Conservation (phyloP, 345 rosid species). For the Brassica carinata region DNA sequence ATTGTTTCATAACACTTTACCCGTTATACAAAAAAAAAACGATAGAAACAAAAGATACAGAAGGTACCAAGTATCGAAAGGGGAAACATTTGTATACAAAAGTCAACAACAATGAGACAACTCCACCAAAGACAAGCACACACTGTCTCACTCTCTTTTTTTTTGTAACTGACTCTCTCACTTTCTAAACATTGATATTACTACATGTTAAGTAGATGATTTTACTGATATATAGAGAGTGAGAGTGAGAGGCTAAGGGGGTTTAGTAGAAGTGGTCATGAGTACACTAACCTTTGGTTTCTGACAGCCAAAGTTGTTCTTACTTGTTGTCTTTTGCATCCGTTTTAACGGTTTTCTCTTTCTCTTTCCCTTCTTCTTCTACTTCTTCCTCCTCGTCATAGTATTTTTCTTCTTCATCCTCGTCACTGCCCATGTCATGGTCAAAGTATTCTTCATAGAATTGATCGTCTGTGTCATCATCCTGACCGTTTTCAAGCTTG, state of each 20-base stretch:
- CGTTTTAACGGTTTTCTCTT: slow-evolving; percentile 22
- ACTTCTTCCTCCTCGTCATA: slow-evolving; percentile 46
- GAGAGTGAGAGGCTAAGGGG: slow-evolving; percentile 6
- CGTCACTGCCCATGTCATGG: slow-evolving; percentile 40
- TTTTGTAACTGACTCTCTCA: not conserved
- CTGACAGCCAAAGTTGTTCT: not conserved
- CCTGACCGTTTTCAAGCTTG: slow-evolving; percentile 47
- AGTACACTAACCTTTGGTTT: slow-evolving; percentile 16
- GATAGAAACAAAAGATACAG: not conserved
- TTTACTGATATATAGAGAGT: not conserved
- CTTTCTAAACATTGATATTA: slow-evolving; percentile 17
- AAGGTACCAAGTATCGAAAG: slow-evolving; percentile 5
- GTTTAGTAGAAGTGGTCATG: slow-evolving; percentile 26
- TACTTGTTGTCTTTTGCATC: slow-evolving; percentile 25
- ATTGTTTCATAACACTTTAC: not conserved
- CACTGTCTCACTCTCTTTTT: not conserved
- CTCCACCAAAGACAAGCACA: slow-evolving; percentile 34
- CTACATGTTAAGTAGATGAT: slow-evolving; percentile 20
- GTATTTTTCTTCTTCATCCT: slow-evolving; percentile 47
- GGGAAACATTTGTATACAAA: slow-evolving; percentile 31
- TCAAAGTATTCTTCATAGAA: slow-evolving; percentile 49
- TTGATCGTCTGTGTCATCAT: slow-evolving; percentile 44
- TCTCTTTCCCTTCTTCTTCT: not conserved
- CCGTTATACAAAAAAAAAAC: not conserved
- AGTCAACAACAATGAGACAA: slow-evolving; percentile 31